Evolutionary conservation across 345 rosid genomes (phyloP).

Genomic region (Eucalyptus decipiens): DNA sequence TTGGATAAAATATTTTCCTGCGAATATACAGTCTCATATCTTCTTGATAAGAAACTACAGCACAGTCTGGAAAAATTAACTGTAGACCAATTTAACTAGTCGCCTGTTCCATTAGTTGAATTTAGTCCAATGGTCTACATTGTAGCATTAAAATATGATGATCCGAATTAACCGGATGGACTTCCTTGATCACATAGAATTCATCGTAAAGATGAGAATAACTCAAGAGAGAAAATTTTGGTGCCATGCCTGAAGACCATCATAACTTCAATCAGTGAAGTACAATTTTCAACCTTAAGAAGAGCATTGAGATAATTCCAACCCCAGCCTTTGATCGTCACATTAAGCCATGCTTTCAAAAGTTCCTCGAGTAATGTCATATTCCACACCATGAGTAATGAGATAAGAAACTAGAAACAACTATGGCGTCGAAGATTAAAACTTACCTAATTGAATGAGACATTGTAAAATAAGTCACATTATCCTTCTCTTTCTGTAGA

Average conservation of each 20-base stretch:
- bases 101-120: background rate
- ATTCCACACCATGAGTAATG: background rate
- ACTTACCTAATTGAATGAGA: background rate
- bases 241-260: background rate
- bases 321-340: background rate
- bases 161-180: background rate
- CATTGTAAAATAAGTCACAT: background rate
- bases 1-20: too few relatives aligned
- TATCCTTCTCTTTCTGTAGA: background rate
- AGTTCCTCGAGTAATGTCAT: background rate
- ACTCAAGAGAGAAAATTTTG: background rate
- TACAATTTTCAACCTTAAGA: background rate
- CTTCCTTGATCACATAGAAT: background rate
- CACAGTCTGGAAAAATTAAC: background rate
- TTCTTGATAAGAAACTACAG: background rate
- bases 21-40: background rate
- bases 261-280: background rate
- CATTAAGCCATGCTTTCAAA: background rate
- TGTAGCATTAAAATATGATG: background rate
- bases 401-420: background rate
- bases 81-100: background rate
- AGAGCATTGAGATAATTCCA: background rate
- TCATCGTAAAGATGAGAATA: background rate
- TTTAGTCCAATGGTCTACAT: background rate
- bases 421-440: background rate